A percentile compares a stretch with the other conserved stretches of the same genome.
Evolutionary conservation across 345 rosid species (phyloP).

Genomic region (Rhizophora mangle): DNA sequence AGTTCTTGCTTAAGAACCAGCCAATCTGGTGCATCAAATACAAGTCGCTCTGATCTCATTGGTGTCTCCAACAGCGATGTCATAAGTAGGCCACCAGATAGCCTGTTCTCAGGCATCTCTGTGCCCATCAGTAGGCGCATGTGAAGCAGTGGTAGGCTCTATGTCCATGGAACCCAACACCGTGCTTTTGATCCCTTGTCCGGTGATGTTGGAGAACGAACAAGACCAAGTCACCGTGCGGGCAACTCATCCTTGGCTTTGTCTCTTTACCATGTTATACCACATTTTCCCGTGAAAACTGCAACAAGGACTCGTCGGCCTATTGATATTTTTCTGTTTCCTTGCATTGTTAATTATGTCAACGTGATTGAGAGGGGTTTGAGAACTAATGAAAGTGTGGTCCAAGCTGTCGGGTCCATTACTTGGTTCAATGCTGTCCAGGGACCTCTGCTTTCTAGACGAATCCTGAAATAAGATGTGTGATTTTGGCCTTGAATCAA

Average conservation of each 20-base stretch:
- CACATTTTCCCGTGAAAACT: background rate
- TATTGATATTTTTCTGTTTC: background rate
- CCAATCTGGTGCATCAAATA: slow-evolving; percentile 16
- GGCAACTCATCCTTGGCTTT: slow-evolving; percentile 79
- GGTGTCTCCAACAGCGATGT: slow-evolving; percentile 13
- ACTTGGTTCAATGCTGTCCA: background rate
- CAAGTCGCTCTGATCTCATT: slow-evolving; percentile 21
- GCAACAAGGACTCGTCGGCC: background rate
- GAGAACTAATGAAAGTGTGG: background rate
- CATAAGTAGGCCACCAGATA: slow-evolving; percentile 18
- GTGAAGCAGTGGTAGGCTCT: slow-evolving; percentile 19
- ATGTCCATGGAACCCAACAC: slow-evolving; percentile 17
- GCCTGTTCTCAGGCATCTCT: slow-evolving; percentile 16
- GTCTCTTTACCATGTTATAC: slow-evolving; percentile 8
- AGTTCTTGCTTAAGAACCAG: slow-evolving; percentile 7
- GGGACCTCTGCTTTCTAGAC: background rate
- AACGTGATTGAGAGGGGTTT: background rate
- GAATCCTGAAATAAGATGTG: background rate
- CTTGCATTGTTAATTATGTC: background rate
- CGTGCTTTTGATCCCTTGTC: slow-evolving; percentile 27
- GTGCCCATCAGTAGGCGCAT: slow-evolving; percentile 14
- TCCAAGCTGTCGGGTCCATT: background rate
- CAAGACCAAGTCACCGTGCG: slow-evolving; percentile 7
- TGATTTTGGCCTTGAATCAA: background rate
- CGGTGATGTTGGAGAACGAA: slow-evolving; percentile 23